A percentile compares a stretch with the other conserved stretches of the same genome.
Conservation (phyloP, 1,284 basidiomycete genomes). For the Fistulinella staudtii region DNA sequence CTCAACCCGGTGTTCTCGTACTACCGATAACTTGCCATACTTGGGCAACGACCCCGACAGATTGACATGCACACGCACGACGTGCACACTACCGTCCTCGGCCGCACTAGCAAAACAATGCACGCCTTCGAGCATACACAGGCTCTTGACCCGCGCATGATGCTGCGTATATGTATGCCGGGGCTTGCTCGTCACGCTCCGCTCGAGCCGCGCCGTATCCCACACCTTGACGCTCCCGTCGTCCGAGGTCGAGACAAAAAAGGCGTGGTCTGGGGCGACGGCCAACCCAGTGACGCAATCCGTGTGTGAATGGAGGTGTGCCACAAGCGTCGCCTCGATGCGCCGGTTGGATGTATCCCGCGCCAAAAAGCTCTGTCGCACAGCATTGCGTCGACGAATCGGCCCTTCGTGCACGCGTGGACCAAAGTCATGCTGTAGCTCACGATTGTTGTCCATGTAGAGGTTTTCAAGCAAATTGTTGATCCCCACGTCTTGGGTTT, state of each 20-base stretch:
- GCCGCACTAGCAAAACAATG: slow-evolving; percentile 89
- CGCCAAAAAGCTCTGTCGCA: slow-evolving; percentile 58
- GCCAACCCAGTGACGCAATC: slow-evolving; percentile 78
- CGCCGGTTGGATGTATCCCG: slow-evolving; percentile 44
- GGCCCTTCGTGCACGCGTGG: slow-evolving; percentile 80
- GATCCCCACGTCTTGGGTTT: slow-evolving; percentile 84
- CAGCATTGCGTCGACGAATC: slow-evolving; percentile 66
- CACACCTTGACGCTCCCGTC: slow-evolving; percentile 84
- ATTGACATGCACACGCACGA: slow-evolving; percentile 75
- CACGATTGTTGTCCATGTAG: slow-evolving; percentile 83
- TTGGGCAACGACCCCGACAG: slow-evolving; percentile 63
- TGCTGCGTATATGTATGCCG: slow-evolving; percentile 76
- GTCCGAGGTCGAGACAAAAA: slow-evolving; percentile 88
- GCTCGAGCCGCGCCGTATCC: slow-evolving; percentile 77
- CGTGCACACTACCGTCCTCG: slow-evolving; percentile 81
- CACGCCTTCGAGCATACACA: slow-evolving; percentile 79
- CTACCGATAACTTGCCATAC: slow-evolving; percentile 73
- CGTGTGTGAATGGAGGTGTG: slow-evolving; percentile 83
- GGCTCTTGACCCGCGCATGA: slow-evolving; percentile 72
- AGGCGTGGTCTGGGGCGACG: slow-evolving; percentile 90
- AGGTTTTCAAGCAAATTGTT: slow-evolving; percentile 82
- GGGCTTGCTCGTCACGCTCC: slow-evolving; percentile 71
- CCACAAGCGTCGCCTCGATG: slow-evolving; percentile 75
- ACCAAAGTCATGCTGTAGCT: slow-evolving; percentile 86
- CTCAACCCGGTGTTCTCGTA: slow-evolving; percentile 71